Evolutionary conservation across 345 rosid species (phyloP).

Genomic region (Aurinia saxatilis): DNA sequence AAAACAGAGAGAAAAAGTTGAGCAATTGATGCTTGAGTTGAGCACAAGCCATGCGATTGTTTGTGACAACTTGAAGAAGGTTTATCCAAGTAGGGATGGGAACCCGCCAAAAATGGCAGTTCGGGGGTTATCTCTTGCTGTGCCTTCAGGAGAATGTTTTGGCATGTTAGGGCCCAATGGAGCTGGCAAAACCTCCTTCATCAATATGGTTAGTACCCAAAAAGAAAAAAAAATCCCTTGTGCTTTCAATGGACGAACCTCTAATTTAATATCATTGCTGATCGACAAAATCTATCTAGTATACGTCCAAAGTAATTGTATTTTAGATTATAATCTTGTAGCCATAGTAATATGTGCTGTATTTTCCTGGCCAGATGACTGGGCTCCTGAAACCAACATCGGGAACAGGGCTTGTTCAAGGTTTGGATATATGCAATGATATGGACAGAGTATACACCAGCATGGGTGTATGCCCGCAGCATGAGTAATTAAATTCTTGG

Average conservation of each 20-base stretch:
- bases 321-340: neutral
- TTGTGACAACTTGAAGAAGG: slow-evolving; percentile 65
- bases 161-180: slow-evolving; percentile 99
- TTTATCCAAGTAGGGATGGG: slow-evolving; percentile 88
- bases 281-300: neutral
- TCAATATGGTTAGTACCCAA: slow-evolving; percentile 66
- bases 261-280: neutral
- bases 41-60: slow-evolving; percentile 50
- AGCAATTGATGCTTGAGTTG: slow-evolving; percentile 52
- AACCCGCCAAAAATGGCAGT: slow-evolving; percentile 86
- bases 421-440: slow-evolving; percentile 56
- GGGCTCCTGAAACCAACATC: slow-evolving; percentile 81
- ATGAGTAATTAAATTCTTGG: slow-evolving; percentile 51
- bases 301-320: neutral
- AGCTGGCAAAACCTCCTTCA: slow-evolving; percentile 94
- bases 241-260: neutral
- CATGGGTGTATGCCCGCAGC: slow-evolving; percentile 99
- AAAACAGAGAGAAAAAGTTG: slow-evolving; percentile 69
- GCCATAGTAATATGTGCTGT: neutral
- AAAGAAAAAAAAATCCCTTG: neutral
- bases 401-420: slow-evolving; percentile 72
- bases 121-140: slow-evolving; percentile 79
- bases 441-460: slow-evolving; percentile 83
- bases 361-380: slow-evolving; percentile 56
- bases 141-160: slow-evolving; percentile 90